Evolutionary conservation across 208 protist genomes (phyloP), one percentile per base, ranked within the genome.

Genomic region (Tritrichomonas foetus): DNA sequence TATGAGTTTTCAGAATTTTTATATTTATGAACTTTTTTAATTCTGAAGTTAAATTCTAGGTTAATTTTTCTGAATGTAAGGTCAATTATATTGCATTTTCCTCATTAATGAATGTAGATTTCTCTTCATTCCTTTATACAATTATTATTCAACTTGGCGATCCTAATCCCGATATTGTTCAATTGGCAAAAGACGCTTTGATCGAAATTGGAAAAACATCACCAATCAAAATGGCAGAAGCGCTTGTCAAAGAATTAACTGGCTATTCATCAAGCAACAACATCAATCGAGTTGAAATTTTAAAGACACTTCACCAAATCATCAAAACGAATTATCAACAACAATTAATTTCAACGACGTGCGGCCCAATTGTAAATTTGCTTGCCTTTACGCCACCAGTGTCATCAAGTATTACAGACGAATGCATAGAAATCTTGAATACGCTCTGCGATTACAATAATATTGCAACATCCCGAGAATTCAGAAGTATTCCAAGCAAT

Each of bases 191-290:
- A 30, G 74, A 82, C 14, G 74, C 74, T 50, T 3, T 82, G 0
- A 82, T 82, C 50, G 74, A 82, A 50, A 82, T 82, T 30, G 74
- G 74, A 82, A 82, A 50, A 82, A 30, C 33, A 30, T 30, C 74
- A 20, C 33, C 74, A 82, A 30, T 39, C 41, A 50, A 50, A 49
- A 39, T 82, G 3, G 33, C 33, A 16, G 16, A 39, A 25, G 41
- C 41, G 30, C 16, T 82, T 50, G 41, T 82, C 30, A 36, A 82
- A 50, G n/a, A 8, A 25, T 82, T 82, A 50, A 82, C 33, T 16
- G 22, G 14, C 14, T 82, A 47, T 50, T 82, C 74, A n/a, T 50
- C 33, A 82, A 30, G 14, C 11, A 8, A 14, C 33, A 30, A 20
- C 3, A 8, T 47, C 30, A 82, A 82, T 50, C 33, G 74, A 25